Conservation (phyloP, 495 filamentous ascomycete species). For the Evansstolkia leycettana region DNA sequence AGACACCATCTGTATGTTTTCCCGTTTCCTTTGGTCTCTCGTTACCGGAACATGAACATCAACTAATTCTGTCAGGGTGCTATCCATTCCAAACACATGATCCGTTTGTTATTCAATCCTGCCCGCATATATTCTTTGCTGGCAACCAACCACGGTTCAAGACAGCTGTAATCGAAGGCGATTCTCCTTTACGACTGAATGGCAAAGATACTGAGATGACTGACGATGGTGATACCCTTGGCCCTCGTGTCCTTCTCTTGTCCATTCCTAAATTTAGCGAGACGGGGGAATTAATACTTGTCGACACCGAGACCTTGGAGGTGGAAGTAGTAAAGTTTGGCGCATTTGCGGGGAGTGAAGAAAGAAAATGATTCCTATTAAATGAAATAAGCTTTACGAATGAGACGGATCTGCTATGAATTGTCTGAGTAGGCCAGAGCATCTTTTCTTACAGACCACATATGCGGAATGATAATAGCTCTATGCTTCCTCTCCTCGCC, state of each 20-base stretch:
- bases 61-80: slow-evolving; percentile 47
- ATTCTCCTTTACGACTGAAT: slow-evolving; percentile 19
- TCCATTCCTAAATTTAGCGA: slow-evolving; percentile 69
- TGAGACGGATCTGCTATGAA: too few relatives aligned
- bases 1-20: slow-evolving; percentile 77
- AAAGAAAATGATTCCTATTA: slow-evolving; percentile 22
- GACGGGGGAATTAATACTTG: slow-evolving; percentile 69
- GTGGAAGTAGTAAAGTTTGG: slow-evolving; percentile 58
- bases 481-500: too few relatives aligned
- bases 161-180: slow-evolving; percentile 55
- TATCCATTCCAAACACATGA: slow-evolving; percentile 92
- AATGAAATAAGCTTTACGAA: too few relatives aligned
- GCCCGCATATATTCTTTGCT: slow-evolving; percentile 83
- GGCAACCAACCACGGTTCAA: slow-evolving; percentile 80
- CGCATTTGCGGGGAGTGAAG: slow-evolving; percentile 33
- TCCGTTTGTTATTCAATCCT: slow-evolving; percentile 70
- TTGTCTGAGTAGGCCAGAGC: too few relatives aligned
- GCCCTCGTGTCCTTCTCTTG: slow-evolving; percentile 61
- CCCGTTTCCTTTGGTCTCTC: neutral
- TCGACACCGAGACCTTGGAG: slow-evolving; percentile 78
- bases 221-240: slow-evolving; percentile 30
- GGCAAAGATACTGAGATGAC: slow-evolving; percentile 29
- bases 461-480: too few relatives aligned
- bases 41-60: slow-evolving; percentile 3
- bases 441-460: too few relatives aligned